Base-by-base conservation (phyloP, 805 yeast species). In the Metschnikowia reukaufii region DNA sequence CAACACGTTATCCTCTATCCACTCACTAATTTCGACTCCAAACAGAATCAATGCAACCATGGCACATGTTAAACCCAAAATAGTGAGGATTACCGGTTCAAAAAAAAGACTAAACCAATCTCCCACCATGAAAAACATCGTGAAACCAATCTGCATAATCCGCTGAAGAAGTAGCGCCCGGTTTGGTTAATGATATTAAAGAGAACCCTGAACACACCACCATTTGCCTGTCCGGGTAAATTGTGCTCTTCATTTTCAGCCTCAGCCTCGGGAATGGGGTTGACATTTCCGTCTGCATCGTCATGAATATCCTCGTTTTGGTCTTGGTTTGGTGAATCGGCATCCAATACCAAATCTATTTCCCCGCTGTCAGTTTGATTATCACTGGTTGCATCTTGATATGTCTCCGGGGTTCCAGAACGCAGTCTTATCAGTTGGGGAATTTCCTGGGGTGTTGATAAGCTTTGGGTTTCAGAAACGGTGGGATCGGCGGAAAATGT, bases 1-100 rank as follows among this genome's bases (percentile, higher is more conserved):
- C 10, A 55, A 44, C 1, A 55, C 27, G 34, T 45, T 45, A 1
- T 15, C 25, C 25, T 55, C 51, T 23, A 55, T 39, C 59, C 59
- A 53, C 10, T 44, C 44, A 37, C 50, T 42, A 29, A 51, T 42
- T 12, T 44, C 47, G 9, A 17, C 34, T 4, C 59, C 57, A 32
- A 48, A 53, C 17, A 48, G 23, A 23, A 53, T 44, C 31, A 45
- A 41, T 20, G 44, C 45, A 12, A 45, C 27, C 36, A 29, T 13
- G 13, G 38, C n/a, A 25, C 40, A 18, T 5, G 29, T n/a, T 9
- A 27, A 21, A 6, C 44, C 39, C 31, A 54, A 33, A 1, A 47
- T 27, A 13, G 30, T 33, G 31, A 52, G 34, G 6, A 48, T 42
- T 2, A 44, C 30, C 16, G 50, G 45, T 17, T 38, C 41, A 25